phyloP scores from a whole-genome alignment of 495 filamentous ascomycete genomes.

The Paragyromitra xinjiangensis region DNA sequence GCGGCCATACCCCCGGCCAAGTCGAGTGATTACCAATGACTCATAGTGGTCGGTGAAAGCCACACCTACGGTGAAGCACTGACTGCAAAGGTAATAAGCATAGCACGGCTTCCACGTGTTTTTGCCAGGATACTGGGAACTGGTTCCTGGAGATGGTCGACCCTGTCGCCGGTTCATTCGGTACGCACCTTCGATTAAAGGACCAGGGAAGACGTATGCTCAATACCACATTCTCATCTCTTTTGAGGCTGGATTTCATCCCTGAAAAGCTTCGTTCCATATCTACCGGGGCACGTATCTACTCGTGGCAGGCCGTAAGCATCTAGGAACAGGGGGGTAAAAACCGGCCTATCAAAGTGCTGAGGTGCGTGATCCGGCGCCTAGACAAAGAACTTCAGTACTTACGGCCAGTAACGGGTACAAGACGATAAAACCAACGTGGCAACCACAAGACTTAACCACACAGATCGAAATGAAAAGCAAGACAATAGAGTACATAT shows the following conservation, averaged over 20 bases:
- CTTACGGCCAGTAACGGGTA: neutral
- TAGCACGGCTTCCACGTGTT: neutral
- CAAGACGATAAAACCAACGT: conserved; percentile 1
- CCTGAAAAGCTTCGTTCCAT: neutral
- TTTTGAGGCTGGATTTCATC: neutral
- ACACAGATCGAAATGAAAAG: neutral
- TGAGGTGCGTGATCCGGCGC: neutral
- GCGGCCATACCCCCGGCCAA: neutral
- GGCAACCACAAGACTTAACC: conserved; percentile 5
- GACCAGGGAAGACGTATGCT: neutral
- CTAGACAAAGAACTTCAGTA: neutral
- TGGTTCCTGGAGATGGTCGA: neutral
- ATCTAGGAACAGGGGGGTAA: neutral
- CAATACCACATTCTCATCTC: neutral
- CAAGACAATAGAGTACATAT: neutral
- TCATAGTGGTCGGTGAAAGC: neutral
- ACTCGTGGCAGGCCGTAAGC: neutral
- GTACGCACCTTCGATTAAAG: neutral
- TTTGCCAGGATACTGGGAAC: neutral
- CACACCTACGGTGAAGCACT: neutral
- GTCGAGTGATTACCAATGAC: conserved; percentile 6
- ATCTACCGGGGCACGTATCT: conserved; percentile 2
- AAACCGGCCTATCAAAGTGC: neutral
- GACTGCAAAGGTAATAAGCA: neutral
- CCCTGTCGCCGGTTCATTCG: neutral